Conservation (phyloP, 805 yeast genomes). For the Candida takata region DNA sequence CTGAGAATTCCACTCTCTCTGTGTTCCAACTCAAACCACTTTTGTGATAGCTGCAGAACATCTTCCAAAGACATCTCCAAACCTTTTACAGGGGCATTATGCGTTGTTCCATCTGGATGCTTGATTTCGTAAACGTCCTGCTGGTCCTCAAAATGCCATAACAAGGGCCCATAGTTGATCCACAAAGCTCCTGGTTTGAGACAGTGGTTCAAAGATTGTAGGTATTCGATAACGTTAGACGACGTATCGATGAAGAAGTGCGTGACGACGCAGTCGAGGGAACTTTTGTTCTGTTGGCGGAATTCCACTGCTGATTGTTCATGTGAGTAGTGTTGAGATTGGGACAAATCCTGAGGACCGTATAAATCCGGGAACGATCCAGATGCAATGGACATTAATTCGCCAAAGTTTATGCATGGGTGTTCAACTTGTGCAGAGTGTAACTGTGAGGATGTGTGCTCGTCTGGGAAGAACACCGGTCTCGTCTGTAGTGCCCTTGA, state of each 20-base stretch:
- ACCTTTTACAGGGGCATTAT: conserved; percentile 38
- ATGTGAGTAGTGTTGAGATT: conserved; percentile 12
- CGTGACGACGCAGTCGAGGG: conserved; percentile 43
- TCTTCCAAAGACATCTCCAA: conserved; percentile 56
- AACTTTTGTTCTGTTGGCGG: conserved; percentile 30
- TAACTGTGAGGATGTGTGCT: conserved; percentile 35
- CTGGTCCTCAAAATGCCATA: conserved; percentile 66
- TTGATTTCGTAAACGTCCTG: conserved; percentile 23
- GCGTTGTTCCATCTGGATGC: conserved; percentile 17
- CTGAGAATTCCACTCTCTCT: conserved; percentile 38
- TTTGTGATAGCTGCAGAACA: conserved; percentile 40
- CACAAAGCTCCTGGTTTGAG: conserved; percentile 42
- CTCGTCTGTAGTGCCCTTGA: conserved; percentile 42
- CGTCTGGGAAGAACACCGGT: conserved; percentile 48
- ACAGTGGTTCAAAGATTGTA: conserved; percentile 40
- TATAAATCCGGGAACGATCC: conserved; percentile 68
- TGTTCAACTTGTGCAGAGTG: conserved; percentile 24
- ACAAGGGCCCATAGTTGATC: conserved; percentile 62
- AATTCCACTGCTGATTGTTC: conserved; percentile 36
- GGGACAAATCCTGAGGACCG: conserved; percentile 35
- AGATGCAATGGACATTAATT: conserved; percentile 62
- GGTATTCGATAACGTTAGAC: conserved; percentile 48
- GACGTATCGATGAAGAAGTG: conserved; percentile 63
- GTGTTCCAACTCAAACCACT: conserved; percentile 41
- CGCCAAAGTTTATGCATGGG: conserved; percentile 37